A percentile compares a stretch with the other conserved stretches of the same genome.
Evolutionary conservation across 495 filamentous ascomycete species (phyloP).

Genomic region (Geopyxis carbonaria): DNA sequence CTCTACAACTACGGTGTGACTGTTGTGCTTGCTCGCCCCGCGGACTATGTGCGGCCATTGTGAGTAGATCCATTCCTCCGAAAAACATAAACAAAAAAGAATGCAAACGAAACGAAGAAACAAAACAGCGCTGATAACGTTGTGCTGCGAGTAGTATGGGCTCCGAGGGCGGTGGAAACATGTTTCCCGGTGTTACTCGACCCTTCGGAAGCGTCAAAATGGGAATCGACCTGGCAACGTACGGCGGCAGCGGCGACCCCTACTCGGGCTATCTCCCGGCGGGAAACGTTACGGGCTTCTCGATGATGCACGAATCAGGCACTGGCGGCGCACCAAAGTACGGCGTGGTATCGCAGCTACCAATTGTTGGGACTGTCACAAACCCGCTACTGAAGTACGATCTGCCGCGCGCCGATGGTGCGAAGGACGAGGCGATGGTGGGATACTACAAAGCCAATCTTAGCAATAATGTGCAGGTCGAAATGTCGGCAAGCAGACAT

Average conservation of each 20-base stretch:
- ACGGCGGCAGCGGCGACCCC: slow-evolving; percentile 34
- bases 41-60: no score
- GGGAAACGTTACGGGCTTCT: slow-evolving; percentile 51
- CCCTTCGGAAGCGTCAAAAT: slow-evolving; percentile 59
- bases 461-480: slow-evolving; percentile 37
- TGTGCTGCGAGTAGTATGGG: slow-evolving; percentile 22
- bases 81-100: no score
- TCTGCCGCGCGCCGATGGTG: slow-evolving; percentile 31
- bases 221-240: slow-evolving; percentile 40
- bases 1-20: no score
- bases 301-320: slow-evolving; percentile 57
- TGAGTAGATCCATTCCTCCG: no score
- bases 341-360: slow-evolving; percentile 51
- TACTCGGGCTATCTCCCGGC: slow-evolving; percentile 47
- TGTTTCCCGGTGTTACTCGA: slow-evolving; percentile 45
- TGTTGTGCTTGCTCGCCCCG: no score
- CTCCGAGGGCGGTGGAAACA: slow-evolving; percentile 40
- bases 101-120: no score
- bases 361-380: slow-evolving; percentile 34
- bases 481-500: slow-evolving; percentile 43
- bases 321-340: slow-evolving; percentile 64
- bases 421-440: slow-evolving; percentile 37
- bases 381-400: slow-evolving; percentile 44
- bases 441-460: slow-evolving; percentile 48
- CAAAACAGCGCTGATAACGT: neutral